Evolutionary conservation across 805 yeast species (phyloP).

Genomic region (Kazachstania viticola): DNA sequence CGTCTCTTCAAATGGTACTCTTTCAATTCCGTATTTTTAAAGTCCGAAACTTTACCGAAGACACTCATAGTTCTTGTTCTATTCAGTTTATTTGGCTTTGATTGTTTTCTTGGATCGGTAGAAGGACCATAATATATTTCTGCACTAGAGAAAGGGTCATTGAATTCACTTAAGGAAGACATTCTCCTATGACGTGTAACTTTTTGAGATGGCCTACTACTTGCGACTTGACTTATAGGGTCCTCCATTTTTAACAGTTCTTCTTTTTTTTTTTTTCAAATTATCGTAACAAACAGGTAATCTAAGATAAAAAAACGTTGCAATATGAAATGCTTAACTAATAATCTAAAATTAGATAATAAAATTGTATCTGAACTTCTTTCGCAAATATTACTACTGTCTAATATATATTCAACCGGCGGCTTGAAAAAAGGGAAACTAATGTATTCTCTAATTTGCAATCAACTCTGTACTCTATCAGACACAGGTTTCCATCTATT

Average conservation of each 20-base stretch:
- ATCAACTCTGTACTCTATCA: no score
- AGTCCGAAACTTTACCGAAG: conserved; percentile 20
- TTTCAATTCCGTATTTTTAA: conserved; percentile 7
- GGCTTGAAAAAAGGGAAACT: no score
- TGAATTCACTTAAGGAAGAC: conserved; percentile 37
- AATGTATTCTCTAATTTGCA: no score
- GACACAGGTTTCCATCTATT: no score
- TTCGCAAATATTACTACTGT: no score
- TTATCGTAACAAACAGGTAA: no score
- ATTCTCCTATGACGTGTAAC: conserved; percentile 24
- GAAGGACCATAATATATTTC: conserved; percentile 60
- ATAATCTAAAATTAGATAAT: no score
- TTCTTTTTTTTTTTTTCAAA: no score
- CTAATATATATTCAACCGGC: no score
- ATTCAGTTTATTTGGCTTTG: conserved; percentile 25
- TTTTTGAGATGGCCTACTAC: conserved; percentile 13
- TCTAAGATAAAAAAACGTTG: no score
- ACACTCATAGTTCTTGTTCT: conserved; percentile 49
- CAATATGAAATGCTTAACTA: no score
- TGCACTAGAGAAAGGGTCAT: conserved; percentile 56
- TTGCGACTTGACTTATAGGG: background rate
- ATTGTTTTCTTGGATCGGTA: conserved; percentile 40
- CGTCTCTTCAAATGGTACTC: conserved; percentile 32
- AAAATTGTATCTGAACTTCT: background rate
- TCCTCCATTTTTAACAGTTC: background rate